Percentiles rank a stretch among this genome's conserved stretches.
phyloP scores from a whole-genome alignment of 257 asterid species.

The Nicotiana obtusifolia region DNA sequence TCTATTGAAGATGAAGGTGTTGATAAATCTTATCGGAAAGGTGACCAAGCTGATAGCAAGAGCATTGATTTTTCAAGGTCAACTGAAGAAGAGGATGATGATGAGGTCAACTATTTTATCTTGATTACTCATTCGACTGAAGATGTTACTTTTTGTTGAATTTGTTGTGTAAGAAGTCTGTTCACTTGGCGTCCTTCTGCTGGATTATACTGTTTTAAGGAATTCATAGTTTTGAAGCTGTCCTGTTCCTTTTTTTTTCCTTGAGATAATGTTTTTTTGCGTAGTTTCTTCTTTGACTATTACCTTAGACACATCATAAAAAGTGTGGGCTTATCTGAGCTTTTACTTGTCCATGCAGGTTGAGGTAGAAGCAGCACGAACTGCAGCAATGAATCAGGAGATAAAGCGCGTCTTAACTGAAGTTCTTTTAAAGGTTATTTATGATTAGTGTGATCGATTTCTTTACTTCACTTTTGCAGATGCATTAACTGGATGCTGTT shows the following conservation, averaged over 20 bases:
- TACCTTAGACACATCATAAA: not conserved
- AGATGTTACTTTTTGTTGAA: not conserved
- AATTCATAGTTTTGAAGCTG: not conserved
- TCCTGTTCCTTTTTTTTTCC: not conserved
- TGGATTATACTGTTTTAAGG: not conserved
- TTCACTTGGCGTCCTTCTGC: not conserved
- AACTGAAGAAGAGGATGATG: slow-evolving; percentile 72
- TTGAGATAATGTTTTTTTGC: not conserved
- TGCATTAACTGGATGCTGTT: slow-evolving; percentile 30
- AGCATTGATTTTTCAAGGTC: slow-evolving; percentile 66
- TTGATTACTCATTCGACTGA: not conserved
- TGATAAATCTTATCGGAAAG: slow-evolving; percentile 47
- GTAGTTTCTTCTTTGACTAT: not conserved
- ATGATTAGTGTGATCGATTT: slow-evolving; percentile 24
- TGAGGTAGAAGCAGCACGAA: slow-evolving; percentile 84
- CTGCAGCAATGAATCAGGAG: slow-evolving; percentile 86
- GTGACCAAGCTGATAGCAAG: slow-evolving; percentile 65
- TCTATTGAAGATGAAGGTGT: slow-evolving; percentile 59
- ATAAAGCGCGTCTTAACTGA: slow-evolving; percentile 92
- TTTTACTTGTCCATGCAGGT: slow-evolving; percentile 47
- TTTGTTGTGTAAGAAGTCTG: not conserved
- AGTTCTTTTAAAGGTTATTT: slow-evolving; percentile 88
- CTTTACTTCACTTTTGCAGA: slow-evolving; percentile 8
- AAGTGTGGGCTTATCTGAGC: slow-evolving; percentile 18
- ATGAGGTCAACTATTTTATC: slow-evolving; percentile 46